Percentiles rank a stretch among this genome's conserved stretches.
Conservation (phyloP, 331 rosid species). For the Quercus phellos region DNA sequence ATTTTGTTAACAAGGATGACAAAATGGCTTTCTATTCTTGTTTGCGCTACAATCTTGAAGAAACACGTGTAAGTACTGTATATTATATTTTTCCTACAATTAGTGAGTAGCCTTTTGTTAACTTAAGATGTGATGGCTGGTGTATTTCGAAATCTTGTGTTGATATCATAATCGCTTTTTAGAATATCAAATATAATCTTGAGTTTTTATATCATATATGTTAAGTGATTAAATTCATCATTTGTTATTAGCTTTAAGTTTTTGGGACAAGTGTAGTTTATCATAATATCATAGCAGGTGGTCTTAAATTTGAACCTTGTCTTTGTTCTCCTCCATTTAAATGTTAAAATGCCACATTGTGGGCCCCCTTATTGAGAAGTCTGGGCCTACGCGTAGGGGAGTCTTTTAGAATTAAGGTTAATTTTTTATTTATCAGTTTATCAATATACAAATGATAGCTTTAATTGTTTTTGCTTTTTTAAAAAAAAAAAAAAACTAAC, state of each 20-base stretch:
- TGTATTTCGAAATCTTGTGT: not conserved
- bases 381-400: too few relatives aligned
- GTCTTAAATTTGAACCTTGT: too few relatives aligned
- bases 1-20: slow-evolving; percentile 91
- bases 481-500: not conserved
- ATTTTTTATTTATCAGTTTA: too few relatives aligned
- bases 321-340: too few relatives aligned
- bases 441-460: not conserved
- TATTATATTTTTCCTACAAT: slow-evolving; percentile 14
- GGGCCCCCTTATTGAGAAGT: too few relatives aligned
- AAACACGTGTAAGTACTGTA: slow-evolving; percentile 76
- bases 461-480: not conserved
- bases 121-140: not conserved
- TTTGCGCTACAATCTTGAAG: slow-evolving; percentile 63
- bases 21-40: slow-evolving; percentile 90
- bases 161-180: not conserved
- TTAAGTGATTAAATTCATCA: too few relatives aligned
- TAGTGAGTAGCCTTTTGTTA: not conserved
- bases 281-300: too few relatives aligned
- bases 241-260: too few relatives aligned
- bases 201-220: not conserved
- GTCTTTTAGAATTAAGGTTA: too few relatives aligned
- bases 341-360: too few relatives aligned
- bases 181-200: not conserved
- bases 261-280: too few relatives aligned